These are phyloP conservation scores for Scleromitrula shiraiana DNA, from an alignment of 2,329 filamentous ascomycete species.

Conservation along the genomic window DNA sequence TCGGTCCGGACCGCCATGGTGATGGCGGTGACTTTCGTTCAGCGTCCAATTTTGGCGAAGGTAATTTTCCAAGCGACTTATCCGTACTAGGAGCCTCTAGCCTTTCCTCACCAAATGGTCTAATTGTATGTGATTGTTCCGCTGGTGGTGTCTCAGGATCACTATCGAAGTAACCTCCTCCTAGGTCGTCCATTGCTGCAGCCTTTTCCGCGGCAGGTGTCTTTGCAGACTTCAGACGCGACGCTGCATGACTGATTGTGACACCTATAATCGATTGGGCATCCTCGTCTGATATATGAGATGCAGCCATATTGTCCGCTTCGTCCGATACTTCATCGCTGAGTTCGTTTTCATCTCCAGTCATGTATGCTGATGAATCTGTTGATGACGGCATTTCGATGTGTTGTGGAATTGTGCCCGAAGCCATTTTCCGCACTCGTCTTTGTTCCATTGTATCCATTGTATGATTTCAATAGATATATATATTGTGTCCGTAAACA, in stretches of 20 bases:
- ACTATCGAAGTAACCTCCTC: constrained; percentile 33
- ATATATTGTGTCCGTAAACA: neutral
- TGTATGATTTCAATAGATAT: neutral
- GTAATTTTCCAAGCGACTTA: constrained; percentile 14
- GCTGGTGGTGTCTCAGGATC: constrained; percentile 28
- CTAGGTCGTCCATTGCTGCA: constrained; percentile 45
- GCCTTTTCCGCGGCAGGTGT: constrained; percentile 52
- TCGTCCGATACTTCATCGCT: constrained; percentile 16
- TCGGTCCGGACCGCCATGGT: constrained; percentile 38
- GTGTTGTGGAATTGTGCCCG: neutral
- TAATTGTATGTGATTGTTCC: neutral
- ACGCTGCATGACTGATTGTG: constrained; percentile 48
- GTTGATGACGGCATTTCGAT: neutral
- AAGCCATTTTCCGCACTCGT: constrained; percentile 7
- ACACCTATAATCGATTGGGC: constrained; percentile 53
- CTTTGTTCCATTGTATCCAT: constrained; percentile 5
- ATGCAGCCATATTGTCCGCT: constrained; percentile 17
- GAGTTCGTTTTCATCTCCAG: constrained; percentile 9
- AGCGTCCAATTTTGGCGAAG: constrained; percentile 26
- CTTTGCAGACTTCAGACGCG: constrained; percentile 44
- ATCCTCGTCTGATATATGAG: constrained; percentile 37
- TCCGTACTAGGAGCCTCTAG: neutral
- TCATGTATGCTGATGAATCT: constrained; percentile 3
- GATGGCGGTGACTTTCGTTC: constrained; percentile 15
- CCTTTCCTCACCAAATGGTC: neutral